These are phyloP conservation scores for Candida dubliniensis DNA, from an alignment of 1,139 yeast species.

Conservation along the genomic window DNA sequence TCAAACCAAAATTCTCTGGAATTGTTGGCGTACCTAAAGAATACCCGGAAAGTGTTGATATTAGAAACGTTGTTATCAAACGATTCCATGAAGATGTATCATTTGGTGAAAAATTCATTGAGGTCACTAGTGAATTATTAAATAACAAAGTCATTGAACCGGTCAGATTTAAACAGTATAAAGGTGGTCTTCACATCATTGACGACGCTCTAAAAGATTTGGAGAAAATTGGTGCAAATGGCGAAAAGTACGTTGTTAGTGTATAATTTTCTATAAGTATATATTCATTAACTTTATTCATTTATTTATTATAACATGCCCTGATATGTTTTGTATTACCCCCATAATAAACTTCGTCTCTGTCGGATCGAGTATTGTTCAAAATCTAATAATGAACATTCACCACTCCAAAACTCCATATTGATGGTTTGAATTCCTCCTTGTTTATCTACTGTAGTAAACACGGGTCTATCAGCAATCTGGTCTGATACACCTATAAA, in stretches of 20 bases:
- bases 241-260: slow-evolving; percentile 41
- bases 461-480: slow-evolving; percentile 6
- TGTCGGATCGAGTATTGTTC: slow-evolving; percentile 30
- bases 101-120: slow-evolving; percentile 36
- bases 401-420: slow-evolving; percentile 30
- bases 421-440: slow-evolving; percentile 1
- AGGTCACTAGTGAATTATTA: slow-evolving; percentile 31
- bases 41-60: slow-evolving; percentile 23
- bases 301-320: background rate
- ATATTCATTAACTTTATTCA: background rate
- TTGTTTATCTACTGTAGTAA: slow-evolving; percentile 4
- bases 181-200: slow-evolving; percentile 35
- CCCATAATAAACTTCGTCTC: slow-evolving; percentile 15
- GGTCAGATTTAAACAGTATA: slow-evolving; percentile 32
- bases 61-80: slow-evolving; percentile 36
- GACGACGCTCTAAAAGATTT: slow-evolving; percentile 36
- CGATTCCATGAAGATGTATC: slow-evolving; percentile 43
- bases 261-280: slow-evolving; percentile 6
- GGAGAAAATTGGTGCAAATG: slow-evolving; percentile 41
- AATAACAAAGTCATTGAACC: slow-evolving; percentile 27
- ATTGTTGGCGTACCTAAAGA: slow-evolving; percentile 39
- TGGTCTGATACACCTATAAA: slow-evolving; percentile 8
- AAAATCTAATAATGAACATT: slow-evolving; percentile 29
- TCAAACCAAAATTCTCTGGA: slow-evolving; percentile 29
- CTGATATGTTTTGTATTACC: background rate